These are phyloP conservation scores for Brassica nigra DNA, from an alignment of 345 rosid genomes.

Conservation along the genomic window DNA sequence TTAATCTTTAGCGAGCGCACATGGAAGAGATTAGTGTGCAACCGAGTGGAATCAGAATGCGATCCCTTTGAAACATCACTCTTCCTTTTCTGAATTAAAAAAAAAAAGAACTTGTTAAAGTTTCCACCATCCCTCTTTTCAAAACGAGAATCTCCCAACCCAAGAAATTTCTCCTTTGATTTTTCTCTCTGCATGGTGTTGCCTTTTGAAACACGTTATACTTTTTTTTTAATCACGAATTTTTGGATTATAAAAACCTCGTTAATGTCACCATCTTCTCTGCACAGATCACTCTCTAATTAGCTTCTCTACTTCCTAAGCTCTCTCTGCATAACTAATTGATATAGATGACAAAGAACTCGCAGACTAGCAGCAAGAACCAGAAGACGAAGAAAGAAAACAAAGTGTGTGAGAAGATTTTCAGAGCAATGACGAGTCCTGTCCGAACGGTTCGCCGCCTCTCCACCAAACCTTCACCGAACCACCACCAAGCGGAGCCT, in stretches of 20 bases:
- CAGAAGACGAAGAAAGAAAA: constrained; percentile 30
- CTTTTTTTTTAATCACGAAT: background rate
- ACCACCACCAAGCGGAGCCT: constrained; percentile 6
- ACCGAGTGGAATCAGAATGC: constrained; percentile 34
- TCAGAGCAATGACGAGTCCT: constrained; percentile 39
- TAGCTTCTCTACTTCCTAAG: background rate
- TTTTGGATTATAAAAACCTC: constrained; percentile 24
- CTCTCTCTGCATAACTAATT: background rate
- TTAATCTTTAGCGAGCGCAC: background rate
- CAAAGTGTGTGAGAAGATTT: constrained; percentile 38
- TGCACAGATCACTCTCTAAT: constrained; percentile 26
- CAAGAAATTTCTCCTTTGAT: constrained; percentile 5
- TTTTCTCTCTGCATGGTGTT: constrained; percentile 20
- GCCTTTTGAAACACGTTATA: constrained; percentile 31
- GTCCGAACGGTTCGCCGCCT: constrained; percentile 32
- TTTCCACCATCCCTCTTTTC: constrained; percentile 23
- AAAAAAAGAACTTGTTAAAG: constrained; percentile 28
- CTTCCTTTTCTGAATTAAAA: background rate
- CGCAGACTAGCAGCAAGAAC: constrained; percentile 3
- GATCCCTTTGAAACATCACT: constrained; percentile 22
- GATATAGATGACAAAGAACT: constrained; percentile 29
- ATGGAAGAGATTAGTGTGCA: constrained; percentile 7
- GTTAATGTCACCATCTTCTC: constrained; percentile 28
- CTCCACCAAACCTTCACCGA: constrained; percentile 25
- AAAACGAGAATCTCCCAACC: constrained; percentile 2